phyloP scores from a whole-genome alignment of 108 stramenopile genomes.

The Mayamaea pseudoterrestris region DNA sequence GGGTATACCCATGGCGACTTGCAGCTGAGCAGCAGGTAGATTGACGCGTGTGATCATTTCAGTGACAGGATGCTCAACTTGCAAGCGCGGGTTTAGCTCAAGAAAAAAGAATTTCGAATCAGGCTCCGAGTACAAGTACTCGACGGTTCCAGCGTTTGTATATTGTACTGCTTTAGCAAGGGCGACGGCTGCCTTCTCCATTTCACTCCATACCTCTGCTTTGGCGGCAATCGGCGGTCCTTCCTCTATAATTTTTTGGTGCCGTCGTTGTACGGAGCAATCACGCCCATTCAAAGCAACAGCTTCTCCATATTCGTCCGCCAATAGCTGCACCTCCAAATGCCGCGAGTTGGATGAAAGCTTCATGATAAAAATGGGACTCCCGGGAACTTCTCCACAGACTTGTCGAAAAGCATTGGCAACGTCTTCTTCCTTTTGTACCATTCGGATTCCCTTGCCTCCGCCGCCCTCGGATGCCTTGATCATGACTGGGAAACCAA shows the following conservation, averaged over 20 bases:
- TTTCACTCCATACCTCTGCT: slow-evolving; percentile 85
- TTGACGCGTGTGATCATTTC: slow-evolving; percentile 98
- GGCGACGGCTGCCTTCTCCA: slow-evolving; percentile 95
- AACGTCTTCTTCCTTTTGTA: slow-evolving; percentile 58
- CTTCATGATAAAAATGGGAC: slow-evolving; percentile 98
- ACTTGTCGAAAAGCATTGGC: slow-evolving; percentile 90
- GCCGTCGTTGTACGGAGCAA: slow-evolving; percentile 97
- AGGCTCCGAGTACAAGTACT: slow-evolving; percentile 92
- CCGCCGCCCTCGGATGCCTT: slow-evolving; percentile 99
- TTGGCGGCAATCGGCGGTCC: slow-evolving; percentile 94
- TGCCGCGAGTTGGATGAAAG: slow-evolving; percentile 81
- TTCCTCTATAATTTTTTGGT: slow-evolving; percentile 99
- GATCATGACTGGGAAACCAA: slow-evolving; percentile 99
- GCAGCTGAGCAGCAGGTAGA: slow-evolving; percentile 93
- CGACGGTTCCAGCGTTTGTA: slow-evolving; percentile 98
- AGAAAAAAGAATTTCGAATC: slow-evolving; percentile 93
- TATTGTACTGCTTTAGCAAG: slow-evolving; percentile 97
- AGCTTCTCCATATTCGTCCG: slow-evolving; percentile 95
- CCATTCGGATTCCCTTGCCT: slow-evolving; percentile 96
- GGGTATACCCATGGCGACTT: slow-evolving; percentile 99
- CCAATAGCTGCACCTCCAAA: slow-evolving; percentile 97
- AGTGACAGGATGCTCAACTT: slow-evolving; percentile 99
- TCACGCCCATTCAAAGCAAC: slow-evolving; percentile 98
- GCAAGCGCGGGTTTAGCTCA: slow-evolving; percentile 96
- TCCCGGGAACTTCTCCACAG: slow-evolving; percentile 96